phyloP scores from a whole-genome alignment of 306 rosid species.

The Castanea crenata region DNA sequence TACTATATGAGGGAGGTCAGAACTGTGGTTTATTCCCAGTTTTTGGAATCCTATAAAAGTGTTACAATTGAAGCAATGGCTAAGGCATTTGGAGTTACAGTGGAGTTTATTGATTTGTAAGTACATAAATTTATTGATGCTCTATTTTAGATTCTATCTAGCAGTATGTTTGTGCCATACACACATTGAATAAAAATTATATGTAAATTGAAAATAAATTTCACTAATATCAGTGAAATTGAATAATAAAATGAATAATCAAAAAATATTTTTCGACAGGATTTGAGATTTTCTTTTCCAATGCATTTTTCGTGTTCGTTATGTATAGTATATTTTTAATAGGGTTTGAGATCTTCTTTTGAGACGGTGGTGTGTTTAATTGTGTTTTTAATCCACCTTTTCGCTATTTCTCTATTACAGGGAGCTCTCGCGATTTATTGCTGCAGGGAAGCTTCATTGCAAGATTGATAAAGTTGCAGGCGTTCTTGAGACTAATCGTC shows the following conservation, averaged over 20 bases:
- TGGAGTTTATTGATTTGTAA: conserved; percentile 93
- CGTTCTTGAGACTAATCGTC: conserved; percentile 89
- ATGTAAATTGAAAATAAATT: too few relatives aligned
- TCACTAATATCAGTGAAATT: too few relatives aligned
- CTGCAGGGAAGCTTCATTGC: conserved; percentile 96
- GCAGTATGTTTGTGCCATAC: too few relatives aligned
- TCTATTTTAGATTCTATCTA: not conserved
- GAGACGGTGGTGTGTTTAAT: not conserved
- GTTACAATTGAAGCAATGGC: conserved; percentile 98
- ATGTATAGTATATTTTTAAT: not conserved
- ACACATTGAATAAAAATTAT: too few relatives aligned
- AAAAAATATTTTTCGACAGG: not conserved
- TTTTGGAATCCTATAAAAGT: conserved; percentile 95
- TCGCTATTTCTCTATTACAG: conserved; percentile 41
- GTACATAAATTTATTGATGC: conserved; percentile 23
- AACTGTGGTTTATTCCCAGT: conserved; percentile 84
- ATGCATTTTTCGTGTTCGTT: too few relatives aligned
- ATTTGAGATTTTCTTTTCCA: not conserved
- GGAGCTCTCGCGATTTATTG: conserved; percentile 96
- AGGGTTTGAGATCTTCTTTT: not conserved
- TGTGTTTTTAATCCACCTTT: not conserved
- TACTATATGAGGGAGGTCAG: conserved; percentile 96
- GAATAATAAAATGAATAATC: too few relatives aligned
- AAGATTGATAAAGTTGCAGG: conserved; percentile 98
- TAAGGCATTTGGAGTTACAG: conserved; percentile 91